Evolutionary conservation across 2,329 filamentous ascomycete genomes (phyloP), one percentile per base, ranked within the genome.

Genomic region (Bretziella fagacearum): DNA sequence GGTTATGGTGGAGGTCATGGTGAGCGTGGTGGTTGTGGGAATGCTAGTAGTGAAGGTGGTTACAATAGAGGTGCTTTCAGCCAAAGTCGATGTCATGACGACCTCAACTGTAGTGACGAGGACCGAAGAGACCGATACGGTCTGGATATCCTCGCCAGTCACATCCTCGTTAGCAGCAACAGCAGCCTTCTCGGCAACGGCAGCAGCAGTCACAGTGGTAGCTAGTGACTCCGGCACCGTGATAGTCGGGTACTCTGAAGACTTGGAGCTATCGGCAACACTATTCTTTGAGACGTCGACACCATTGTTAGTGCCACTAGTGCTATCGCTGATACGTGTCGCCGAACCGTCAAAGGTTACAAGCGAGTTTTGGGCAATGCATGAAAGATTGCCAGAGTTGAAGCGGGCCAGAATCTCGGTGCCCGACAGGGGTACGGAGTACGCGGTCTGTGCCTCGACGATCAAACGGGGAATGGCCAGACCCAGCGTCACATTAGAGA

Each of bases 341-440:
- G 65, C 61, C 47, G 61, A 61, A 3, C 79, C 80, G 54, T 83
- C 74, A 60, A 95, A 93, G 0, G 83, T 85, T 13, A 96, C 80
- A 3, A 98, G 69, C 0, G 85, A 80, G 56, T 96, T 96, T 59
- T 95, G 81, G 0, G 79, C 76, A 6, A 76, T 75, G 61, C 91
- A 98, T 47, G 82, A 86, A 13, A 94, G 66, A 53, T 81, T 81
- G 26, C 73, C 74, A 4, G 70, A 64, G 56, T 81, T 89, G 60
- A 96, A 84, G 41, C 85, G 73, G 1, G 79, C 76, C 47, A 94
- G 64, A 44, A 96, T 73, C 6, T 70, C 70, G 1, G 74, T 74
- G 3, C 74, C 69, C 37, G 81, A 75, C 1, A 98, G 71, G 0
- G 83, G 74, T 39, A 98, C 73, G 2, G 77, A 79, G 62, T 84